Evolutionary conservation across 345 rosid genomes (phyloP).

Genomic region (Dipteronia sinensis): DNA sequence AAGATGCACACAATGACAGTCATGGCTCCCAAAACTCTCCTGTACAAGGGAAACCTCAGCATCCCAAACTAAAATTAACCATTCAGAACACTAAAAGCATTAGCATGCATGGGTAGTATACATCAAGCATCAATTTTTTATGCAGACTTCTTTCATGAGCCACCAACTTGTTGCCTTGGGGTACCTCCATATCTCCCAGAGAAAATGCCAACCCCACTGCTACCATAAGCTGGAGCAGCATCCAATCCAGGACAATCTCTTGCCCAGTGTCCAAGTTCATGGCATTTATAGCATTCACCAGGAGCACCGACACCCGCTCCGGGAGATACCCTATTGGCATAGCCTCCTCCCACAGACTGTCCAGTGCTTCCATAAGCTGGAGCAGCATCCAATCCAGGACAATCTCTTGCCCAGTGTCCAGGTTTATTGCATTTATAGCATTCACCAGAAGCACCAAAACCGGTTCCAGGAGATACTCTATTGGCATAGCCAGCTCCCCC

Average conservation of each 20-base stretch:
- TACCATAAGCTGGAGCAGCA: slow-evolving; percentile 45
- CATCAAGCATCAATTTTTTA: background rate
- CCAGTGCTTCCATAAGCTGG: slow-evolving; percentile 51
- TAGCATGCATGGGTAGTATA: background rate
- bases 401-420: slow-evolving; percentile 77
- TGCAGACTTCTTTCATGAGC: slow-evolving; percentile 37
- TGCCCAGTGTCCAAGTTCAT: slow-evolving; percentile 70
- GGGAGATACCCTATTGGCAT: slow-evolving; percentile 32
- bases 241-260: slow-evolving; percentile 55
- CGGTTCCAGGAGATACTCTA: slow-evolving; percentile 34
- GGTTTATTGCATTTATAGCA: slow-evolving; percentile 63
- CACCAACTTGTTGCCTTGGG: slow-evolving; percentile 52
- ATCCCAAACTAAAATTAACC: background rate
- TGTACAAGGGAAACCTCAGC: background rate
- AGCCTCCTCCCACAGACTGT: slow-evolving; percentile 38
- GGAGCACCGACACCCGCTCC: slow-evolving; percentile 34
- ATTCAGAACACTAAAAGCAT: background rate
- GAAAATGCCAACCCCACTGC: slow-evolving; percentile 28
- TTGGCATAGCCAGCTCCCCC: slow-evolving; percentile 35
- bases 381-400: slow-evolving; percentile 43
- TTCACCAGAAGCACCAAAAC: slow-evolving; percentile 34
- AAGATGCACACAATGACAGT: background rate
- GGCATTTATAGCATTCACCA: slow-evolving; percentile 60
- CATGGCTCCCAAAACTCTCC: background rate
- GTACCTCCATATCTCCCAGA: slow-evolving; percentile 51